Evolutionary conservation across 1,284 basidiomycete genomes (phyloP), one percentile per base, ranked within the genome.

Genomic region (Omphalotus olearius): DNA sequence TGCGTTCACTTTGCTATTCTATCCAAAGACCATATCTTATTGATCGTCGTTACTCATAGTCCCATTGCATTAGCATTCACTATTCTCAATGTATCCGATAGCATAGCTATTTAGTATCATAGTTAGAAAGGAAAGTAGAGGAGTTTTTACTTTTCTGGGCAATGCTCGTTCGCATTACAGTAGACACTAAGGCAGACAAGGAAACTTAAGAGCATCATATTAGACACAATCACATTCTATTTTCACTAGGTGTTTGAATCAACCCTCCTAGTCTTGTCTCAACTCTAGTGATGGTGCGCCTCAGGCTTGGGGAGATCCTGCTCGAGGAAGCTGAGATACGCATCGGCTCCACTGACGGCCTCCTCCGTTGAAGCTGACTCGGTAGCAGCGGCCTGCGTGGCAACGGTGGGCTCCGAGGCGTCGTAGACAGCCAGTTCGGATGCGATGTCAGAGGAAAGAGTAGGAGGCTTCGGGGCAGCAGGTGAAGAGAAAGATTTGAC

Each of bases 341-440:
- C 71, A 10, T 73, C 72, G 6, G 74, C 71, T 52, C 71, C 71
- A 41, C 64, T 59, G 25, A 61, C 65, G 23, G 40, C 51, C 20
- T 63, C 56, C 37, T 62, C 53, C 13, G 62, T 56, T 20, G 60
- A 58, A 16, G 59, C 56, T 11, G 51, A 18, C n/a, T 54, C 18
- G 25, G 47, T 37, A 14, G 61, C 56, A 20, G 60, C 60, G 5
- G 59, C 55, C 26, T 53, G 55, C 10, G 35, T 49, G 56, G 76
- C 75, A 57, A 80, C 73, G 39, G 78, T 70, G 48, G 91, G 91
- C 67, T 93, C 88, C 5, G 81, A 67, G 6, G 82, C 75, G 59
- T 93, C 91, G 65, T 93, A 95, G 45, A 85, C 82, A 39, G 86
- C 71, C 56, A 94, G 81, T 62, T 93, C 90, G n/a, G 82, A 68